Base-by-base conservation (phyloP, 768 basidiomycete genomes). In the Pleurotus tuoliensis region DNA sequence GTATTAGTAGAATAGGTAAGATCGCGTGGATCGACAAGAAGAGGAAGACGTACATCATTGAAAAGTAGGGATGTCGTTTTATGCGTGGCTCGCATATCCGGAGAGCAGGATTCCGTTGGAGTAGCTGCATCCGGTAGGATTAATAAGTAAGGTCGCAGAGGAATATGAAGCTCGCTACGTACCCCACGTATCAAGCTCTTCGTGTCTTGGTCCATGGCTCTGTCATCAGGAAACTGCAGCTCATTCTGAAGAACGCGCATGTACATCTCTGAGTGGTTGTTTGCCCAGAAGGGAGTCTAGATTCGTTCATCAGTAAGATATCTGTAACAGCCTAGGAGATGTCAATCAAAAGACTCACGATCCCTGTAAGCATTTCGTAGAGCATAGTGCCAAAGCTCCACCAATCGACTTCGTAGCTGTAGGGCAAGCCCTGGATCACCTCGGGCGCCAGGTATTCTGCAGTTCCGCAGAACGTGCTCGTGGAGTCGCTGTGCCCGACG, bases 321-420 rank as follows among this genome's bases (percentile, higher is more conserved):
- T 13, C 16, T 16, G 53, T 60, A 38, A 57, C 46, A 56, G 63
- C 39, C 47, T 13, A 34, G 47, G 55, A 7, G 34, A 30, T 55
- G 24, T 25, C 24, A 5, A 25, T 25, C 24, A 53, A 24, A 47
- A 57, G 44, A 84, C 89, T 77, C 70, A 95, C 94, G 61, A 95
- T 90, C 24, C 96, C 96, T 39, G 92, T 91, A 72, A 98, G 74
- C 90, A 97, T 96, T 76, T 98, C 96, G 68, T 92, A 94, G 58
- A 98, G 73, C 90, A 98, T 96, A 59, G 96, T 98, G 37, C 96
- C 96, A 64, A 96, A 90, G 61, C 89, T 92, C 95, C 94, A 99
- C 92, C 94, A 96, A 69, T 98, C 96, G 18, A 96, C 93, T 62
- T 94, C 92, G 65, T 94, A 98, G 61, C 88, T 87, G 67, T 98